phyloP scores from a whole-genome alignment of 176 grass and related monocot genomes.

The Triticum turgidum region DNA sequence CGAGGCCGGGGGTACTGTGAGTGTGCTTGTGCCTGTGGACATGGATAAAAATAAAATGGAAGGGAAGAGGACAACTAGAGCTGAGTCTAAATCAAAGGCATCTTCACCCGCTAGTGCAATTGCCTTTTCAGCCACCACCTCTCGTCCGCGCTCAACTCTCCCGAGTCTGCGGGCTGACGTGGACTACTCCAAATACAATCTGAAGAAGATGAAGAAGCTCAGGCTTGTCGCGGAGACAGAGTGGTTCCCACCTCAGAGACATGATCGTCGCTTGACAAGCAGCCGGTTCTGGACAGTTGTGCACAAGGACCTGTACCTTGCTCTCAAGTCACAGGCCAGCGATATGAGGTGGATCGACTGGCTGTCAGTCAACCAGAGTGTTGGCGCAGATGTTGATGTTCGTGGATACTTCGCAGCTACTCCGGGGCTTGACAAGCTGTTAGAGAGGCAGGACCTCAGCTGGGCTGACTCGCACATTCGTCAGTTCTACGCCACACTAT shows the following conservation, averaged over 20 bases:
- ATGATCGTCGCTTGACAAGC: background rate
- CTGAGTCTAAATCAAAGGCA: background rate
- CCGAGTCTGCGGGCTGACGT: background rate
- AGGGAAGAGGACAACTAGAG: background rate
- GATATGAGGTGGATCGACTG: background rate
- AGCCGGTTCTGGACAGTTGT: background rate
- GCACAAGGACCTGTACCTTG: background rate
- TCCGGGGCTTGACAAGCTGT: background rate
- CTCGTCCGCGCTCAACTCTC: no score
- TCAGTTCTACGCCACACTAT: slow-evolving; percentile 1
- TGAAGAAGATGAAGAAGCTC: background rate
- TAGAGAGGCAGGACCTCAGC: background rate
- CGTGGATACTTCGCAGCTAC: background rate
- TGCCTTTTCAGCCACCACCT: background rate
- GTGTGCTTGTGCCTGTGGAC: background rate
- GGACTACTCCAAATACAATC: background rate
- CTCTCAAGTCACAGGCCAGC: background rate
- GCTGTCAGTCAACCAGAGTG: background rate
- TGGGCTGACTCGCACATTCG: background rate
- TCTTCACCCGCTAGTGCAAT: background rate
- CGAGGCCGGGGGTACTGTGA: no score
- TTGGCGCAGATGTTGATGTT: background rate
- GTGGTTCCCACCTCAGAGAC: slow-evolving; percentile 1
- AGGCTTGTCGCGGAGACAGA: background rate
- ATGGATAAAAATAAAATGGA: background rate